These are phyloP conservation scores for Kalmusia sp. DNA, from an alignment of 2,329 filamentous ascomycete species.

Conservation along the genomic window DNA sequence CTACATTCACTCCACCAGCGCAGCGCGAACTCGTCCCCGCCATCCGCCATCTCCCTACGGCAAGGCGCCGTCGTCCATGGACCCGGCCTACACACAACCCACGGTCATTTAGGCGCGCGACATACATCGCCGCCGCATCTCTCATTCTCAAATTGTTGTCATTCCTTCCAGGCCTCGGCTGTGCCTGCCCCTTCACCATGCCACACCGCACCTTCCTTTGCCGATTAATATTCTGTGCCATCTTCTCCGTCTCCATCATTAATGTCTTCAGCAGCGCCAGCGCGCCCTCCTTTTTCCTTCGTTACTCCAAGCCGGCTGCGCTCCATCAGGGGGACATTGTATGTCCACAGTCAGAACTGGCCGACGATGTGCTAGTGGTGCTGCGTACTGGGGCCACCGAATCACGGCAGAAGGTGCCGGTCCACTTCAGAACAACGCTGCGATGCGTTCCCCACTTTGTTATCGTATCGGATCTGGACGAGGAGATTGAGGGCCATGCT, in stretches of 20 bases:
- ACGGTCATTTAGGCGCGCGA: conserved; percentile 14
- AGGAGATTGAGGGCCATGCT: conserved; percentile 58
- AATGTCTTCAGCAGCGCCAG: conserved; percentile 42
- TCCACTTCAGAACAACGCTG: conserved; percentile 64
- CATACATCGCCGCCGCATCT: conserved; percentile 7
- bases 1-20: too few relatives aligned
- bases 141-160: conserved; percentile 6
- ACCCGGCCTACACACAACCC: conserved; percentile 1
- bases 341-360: conserved; percentile 42
- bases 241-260: conserved; percentile 43
- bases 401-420: conserved; percentile 62
- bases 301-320: conserved; percentile 30
- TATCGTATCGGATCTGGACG: conserved; percentile 66
- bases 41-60: background rate
- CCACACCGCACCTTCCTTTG: conserved; percentile 41
- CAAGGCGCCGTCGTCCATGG: conserved; percentile 14
- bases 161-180: conserved; percentile 26
- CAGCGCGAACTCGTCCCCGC: background rate
- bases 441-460: conserved; percentile 63
- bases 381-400: conserved; percentile 68
- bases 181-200: conserved; percentile 27
- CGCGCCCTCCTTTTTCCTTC: conserved; percentile 36
- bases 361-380: conserved; percentile 63
- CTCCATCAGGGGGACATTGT: conserved; percentile 25
- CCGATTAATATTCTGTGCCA: conserved; percentile 39